A percentile compares a stretch with the other conserved stretches of the same genome.
Evolutionary conservation across 2,329 filamentous ascomycete genomes (phyloP).

Genomic region (Colletotrichum sansevieriae): DNA sequence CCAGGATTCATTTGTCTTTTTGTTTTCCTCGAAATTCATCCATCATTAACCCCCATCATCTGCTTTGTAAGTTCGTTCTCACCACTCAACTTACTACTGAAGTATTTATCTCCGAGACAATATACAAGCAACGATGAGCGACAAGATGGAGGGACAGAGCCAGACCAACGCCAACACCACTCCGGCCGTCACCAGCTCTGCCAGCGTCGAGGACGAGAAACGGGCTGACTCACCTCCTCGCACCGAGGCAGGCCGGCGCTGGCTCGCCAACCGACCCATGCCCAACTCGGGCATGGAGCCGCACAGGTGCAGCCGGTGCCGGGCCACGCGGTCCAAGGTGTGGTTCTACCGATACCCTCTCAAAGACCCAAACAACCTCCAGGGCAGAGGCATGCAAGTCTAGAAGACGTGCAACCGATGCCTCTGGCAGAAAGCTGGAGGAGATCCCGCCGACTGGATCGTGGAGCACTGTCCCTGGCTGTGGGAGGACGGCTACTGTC

Average conservation of each 20-base stretch:
- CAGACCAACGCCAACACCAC: neutral
- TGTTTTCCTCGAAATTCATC: no score
- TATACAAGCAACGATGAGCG: neutral
- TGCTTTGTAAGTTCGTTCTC: no score
- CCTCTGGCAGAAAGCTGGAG: neutral
- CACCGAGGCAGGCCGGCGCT: neutral
- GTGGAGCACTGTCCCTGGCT: slow-evolving; percentile 4
- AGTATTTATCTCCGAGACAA: no score
- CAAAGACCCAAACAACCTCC: neutral
- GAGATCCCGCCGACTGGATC: neutral
- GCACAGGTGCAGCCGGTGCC: slow-evolving; percentile 9
- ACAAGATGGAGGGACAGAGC: neutral
- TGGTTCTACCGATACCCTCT: slow-evolving; percentile 1
- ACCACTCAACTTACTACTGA: no score
- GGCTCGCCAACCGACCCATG: neutral
- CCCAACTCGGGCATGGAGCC: neutral
- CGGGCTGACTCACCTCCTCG: neutral
- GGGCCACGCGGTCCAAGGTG: neutral
- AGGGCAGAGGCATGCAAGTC: neutral
- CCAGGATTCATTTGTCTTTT: no score
- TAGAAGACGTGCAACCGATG: slow-evolving; percentile 22
- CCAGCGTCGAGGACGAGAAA: neutral
- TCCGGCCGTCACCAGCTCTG: neutral
- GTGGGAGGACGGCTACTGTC: slow-evolving; percentile 2
- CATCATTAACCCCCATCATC: no score